Evolutionary conservation across 1,284 basidiomycete genomes (phyloP).

Genomic region (Cryptococcus sp.): DNA sequence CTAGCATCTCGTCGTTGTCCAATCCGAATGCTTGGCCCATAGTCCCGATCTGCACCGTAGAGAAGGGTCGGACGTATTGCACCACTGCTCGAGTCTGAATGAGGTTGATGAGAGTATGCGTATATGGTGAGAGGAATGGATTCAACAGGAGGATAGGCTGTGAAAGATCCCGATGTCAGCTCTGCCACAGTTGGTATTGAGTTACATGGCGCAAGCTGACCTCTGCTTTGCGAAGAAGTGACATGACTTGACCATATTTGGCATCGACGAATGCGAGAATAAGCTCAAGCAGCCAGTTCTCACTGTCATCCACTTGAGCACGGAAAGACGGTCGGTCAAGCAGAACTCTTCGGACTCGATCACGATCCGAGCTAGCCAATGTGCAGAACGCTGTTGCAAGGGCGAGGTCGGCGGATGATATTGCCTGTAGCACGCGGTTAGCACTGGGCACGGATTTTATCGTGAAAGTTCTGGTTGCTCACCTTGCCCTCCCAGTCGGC

Average conservation of each 20-base stretch:
- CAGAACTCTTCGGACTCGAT: constrained; percentile 31
- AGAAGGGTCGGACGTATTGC: constrained; percentile 48
- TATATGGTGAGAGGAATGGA: constrained; percentile 28
- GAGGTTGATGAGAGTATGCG: constrained; percentile 18
- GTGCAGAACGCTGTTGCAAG: constrained; percentile 37
- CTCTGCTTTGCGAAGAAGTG: constrained; percentile 28
- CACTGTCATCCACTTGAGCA: constrained; percentile 34
- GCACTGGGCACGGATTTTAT: not conserved
- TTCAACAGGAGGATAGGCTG: constrained; percentile 35
- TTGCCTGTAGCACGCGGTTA: constrained; percentile 19
- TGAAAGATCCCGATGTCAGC: constrained; percentile 1
- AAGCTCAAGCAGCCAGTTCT: constrained; percentile 40
- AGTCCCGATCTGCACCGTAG: constrained; percentile 30
- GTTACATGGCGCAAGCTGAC: constrained; percentile 13
- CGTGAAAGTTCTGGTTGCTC: constrained; percentile 4
- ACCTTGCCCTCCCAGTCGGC: constrained; percentile 44
- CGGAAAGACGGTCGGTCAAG: constrained; percentile 39
- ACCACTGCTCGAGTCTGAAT: constrained; percentile 39
- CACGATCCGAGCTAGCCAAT: constrained; percentile 32
- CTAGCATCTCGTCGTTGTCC: constrained; percentile 24
- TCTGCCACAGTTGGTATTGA: too few relatives aligned
- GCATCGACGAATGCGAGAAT: constrained; percentile 42
- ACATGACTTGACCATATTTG: constrained; percentile 37
- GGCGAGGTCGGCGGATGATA: constrained; percentile 38
- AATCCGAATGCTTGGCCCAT: constrained; percentile 43